These are phyloP conservation scores for Gillenia trifoliata DNA, from an alignment of 306 rosid genomes.

Conservation along the genomic window DNA sequence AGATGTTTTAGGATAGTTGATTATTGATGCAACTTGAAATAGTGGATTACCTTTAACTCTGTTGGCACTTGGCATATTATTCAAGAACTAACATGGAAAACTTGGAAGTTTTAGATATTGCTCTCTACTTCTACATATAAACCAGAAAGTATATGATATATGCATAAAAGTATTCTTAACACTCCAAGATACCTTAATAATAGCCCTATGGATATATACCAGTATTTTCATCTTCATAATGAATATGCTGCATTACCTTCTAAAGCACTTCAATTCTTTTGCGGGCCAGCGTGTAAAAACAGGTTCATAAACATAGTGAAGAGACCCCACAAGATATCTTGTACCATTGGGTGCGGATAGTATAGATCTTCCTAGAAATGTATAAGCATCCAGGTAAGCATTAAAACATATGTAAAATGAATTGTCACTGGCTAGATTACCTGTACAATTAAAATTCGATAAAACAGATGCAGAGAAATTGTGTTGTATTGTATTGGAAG, in stretches of 20 bases:
- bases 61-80: too few species aligned
- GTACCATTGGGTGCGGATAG: conserved; percentile 82
- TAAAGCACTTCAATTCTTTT: conserved; percentile 67
- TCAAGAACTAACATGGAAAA: not conserved
- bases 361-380: conserved; percentile 72
- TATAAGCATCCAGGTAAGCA: conserved; percentile 7
- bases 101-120: not conserved
- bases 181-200: conserved; percentile 81
- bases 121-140: not conserved
- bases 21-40: too few species aligned
- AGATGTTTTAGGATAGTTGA: not conserved
- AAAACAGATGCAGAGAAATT: not conserved
- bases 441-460: not conserved
- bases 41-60: too few species aligned
- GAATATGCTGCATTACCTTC: conserved; percentile 55
- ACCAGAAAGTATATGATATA: not conserved
- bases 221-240: conserved; percentile 91
- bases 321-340: conserved; percentile 75
- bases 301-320: conserved; percentile 65
- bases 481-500: not conserved
- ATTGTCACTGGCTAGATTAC: not conserved
- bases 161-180: not conserved
- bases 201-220: conserved; percentile 84
- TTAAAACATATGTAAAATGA: not conserved
- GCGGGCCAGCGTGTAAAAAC: conserved; percentile 71